These are phyloP conservation scores for Plasmodium falciparum DNA, from an alignment of 169 alveolate genomes.

Conservation along the genomic window DNA sequence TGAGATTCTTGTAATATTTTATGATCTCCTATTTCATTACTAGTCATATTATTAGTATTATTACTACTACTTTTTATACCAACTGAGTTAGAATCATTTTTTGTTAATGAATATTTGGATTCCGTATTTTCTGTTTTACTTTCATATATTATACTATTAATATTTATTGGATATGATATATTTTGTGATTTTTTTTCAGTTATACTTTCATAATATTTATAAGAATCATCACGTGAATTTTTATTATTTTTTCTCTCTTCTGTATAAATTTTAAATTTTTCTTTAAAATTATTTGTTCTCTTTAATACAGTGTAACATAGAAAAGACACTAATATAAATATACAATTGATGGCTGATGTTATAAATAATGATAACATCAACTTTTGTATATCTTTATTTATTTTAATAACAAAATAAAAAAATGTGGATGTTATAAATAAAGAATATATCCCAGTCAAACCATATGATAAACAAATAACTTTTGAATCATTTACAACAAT, in stretches of 20 bases:
- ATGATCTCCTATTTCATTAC: background rate
- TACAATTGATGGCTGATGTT: conserved; percentile 48
- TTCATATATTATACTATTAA: background rate
- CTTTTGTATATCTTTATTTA: conserved; percentile 27
- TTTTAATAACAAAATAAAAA: conserved; percentile 48
- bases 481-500: conserved; percentile 53
- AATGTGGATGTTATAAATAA: conserved; percentile 30
- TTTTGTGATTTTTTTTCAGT: background rate
- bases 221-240: background rate
- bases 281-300: conserved; percentile 22
- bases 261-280: conserved; percentile 26
- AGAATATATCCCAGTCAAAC: conserved; percentile 68
- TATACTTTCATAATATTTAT: background rate
- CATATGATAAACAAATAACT: conserved; percentile 58
- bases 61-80: background rate
- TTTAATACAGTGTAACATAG: conserved; percentile 35
- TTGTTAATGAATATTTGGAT: background rate
- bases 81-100: background rate
- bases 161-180: background rate
- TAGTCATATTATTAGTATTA: too few species aligned
- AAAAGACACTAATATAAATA: conserved; percentile 29
- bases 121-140: background rate
- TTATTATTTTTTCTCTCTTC: conserved; percentile 19
- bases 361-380: conserved; percentile 26
- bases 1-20: background rate